These are phyloP conservation scores for Alternaria alternata DNA, from an alignment of 2,329 filamentous ascomycete genomes.

Conservation along the genomic window DNA sequence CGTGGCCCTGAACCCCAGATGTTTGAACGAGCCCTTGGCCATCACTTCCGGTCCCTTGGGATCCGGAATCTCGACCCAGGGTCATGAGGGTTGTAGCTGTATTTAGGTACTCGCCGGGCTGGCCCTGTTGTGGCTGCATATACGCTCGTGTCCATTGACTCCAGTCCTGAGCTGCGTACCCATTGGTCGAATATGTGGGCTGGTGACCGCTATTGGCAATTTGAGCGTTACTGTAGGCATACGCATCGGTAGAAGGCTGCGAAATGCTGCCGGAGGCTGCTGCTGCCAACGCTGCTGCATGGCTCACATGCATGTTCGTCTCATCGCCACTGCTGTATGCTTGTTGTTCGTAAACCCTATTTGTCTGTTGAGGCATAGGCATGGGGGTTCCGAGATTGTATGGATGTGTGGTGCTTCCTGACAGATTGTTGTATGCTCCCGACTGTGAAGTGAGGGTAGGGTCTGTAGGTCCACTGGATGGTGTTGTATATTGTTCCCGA, in stretches of 20 bases:
- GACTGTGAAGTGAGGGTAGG: constrained; percentile 30
- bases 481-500: constrained; percentile 34
- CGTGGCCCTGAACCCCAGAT: constrained; percentile 31
- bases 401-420: constrained; percentile 25
- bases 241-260: constrained; percentile 32
- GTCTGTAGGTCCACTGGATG: constrained; percentile 28
- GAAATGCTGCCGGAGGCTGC: constrained; percentile 32
- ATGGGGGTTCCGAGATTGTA: constrained; percentile 39
- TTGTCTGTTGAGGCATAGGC: constrained; percentile 32
- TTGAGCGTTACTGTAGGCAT: constrained; percentile 36
- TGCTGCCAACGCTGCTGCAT: constrained; percentile 41
- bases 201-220: constrained; percentile 27
- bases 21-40: constrained; percentile 31
- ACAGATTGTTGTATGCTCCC: constrained; percentile 31
- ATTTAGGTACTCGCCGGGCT: constrained; percentile 47
- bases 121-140: constrained; percentile 35
- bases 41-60: constrained; percentile 30
- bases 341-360: constrained; percentile 37
- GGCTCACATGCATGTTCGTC: constrained; percentile 39
- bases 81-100: constrained; percentile 52
- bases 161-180: constrained; percentile 43
- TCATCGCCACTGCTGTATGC: constrained; percentile 37
- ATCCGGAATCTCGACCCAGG: constrained; percentile 40
- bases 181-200: constrained; percentile 36
- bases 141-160: constrained; percentile 47